Evolutionary conservation across 257 asterid genomes (phyloP), one percentile per base, ranked within the genome.

Genomic region (Rauvolfia tetraphylla): DNA sequence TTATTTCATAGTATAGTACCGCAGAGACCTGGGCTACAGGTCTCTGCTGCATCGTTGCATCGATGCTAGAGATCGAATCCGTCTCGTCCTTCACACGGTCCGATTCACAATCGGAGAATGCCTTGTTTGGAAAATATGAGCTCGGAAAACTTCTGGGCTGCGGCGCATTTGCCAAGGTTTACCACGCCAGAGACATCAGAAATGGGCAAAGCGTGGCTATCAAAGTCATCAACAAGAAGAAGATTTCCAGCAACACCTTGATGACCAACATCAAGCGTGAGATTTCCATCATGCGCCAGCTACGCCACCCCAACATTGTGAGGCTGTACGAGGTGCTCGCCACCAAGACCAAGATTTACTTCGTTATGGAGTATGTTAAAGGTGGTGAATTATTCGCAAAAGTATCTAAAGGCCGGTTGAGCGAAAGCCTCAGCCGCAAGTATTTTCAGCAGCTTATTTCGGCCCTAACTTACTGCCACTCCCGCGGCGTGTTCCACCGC

Each of bases 161-260:
- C 78, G 99, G 97, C 33, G 99, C 97, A 7, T 95, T 90, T 39
- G 98, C 98, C 7, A 95, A 95, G 49, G 99, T 95, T 14, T 95
- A 91, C 79, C 96, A 92, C 59, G 99, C 96, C 9, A 79, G 96
- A n/a, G 88, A 91, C 18, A 72, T 91, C 31, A 72, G 78, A 31
- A 87, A 83, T 65, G 96, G 98, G 13, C 92, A 83, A 20, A 95
- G 96, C 76, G 93, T 92, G 2, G 98, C 98, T 1, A 76, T 95
- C 0, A 92, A 95, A 41, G 83, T 95, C 31, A 81, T 95, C 54
- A 87, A 81, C 79, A 95, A 95, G 86, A 87, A 84, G 71, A 86
- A 91, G 29, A 63, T 90, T 54, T 54, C 82, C 29, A 85, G 81
- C 42, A 51, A 72, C 0, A 79, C 72, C 25, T 79, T 83, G 44